These are phyloP conservation scores for Cyberlindnera subsufficiens DNA, from an alignment of 805 yeast species.

Conservation along the genomic window DNA sequence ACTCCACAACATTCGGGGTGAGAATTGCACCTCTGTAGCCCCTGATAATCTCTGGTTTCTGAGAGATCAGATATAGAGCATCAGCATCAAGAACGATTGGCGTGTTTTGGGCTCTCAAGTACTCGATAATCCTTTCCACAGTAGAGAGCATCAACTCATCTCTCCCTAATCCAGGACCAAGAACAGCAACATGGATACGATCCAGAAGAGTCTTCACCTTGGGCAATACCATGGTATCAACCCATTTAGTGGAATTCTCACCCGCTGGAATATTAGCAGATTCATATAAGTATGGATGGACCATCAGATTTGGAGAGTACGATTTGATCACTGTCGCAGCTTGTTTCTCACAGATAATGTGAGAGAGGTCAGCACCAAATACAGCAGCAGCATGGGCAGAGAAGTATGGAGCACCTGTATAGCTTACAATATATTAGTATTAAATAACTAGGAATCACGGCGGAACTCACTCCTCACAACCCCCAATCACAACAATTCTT, in stretches of 20 bases:
- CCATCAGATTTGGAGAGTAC: slow-evolving; percentile 92
- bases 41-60: slow-evolving; percentile 46
- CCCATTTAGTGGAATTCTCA: slow-evolving; percentile 19
- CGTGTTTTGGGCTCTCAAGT: slow-evolving; percentile 46
- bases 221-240: slow-evolving; percentile 44
- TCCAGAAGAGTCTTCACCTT: slow-evolving; percentile 50
- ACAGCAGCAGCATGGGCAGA: slow-evolving; percentile 80
- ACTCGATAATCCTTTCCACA: slow-evolving; percentile 47
- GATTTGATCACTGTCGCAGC: slow-evolving; percentile 81
- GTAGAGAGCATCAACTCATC: slow-evolving; percentile 62
- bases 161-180: slow-evolving; percentile 95
- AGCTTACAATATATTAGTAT: slow-evolving; percentile 28
- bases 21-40: slow-evolving; percentile 59
- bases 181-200: slow-evolving; percentile 73
- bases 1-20: slow-evolving; percentile 90
- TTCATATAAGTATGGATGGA: slow-evolving; percentile 81
- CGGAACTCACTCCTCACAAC: slow-evolving; percentile 65
- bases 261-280: slow-evolving; percentile 18
- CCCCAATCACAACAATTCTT: slow-evolving; percentile 81
- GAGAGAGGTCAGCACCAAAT: slow-evolving; percentile 85
- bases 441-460: background rate
- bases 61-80: slow-evolving; percentile 63
- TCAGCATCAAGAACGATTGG: slow-evolving; percentile 92
- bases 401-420: slow-evolving; percentile 95
- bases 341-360: slow-evolving; percentile 73